These are phyloP conservation scores for Ophiostoma tasmaniense DNA, from an alignment of 2,329 filamentous ascomycete species.

Conservation along the genomic window DNA sequence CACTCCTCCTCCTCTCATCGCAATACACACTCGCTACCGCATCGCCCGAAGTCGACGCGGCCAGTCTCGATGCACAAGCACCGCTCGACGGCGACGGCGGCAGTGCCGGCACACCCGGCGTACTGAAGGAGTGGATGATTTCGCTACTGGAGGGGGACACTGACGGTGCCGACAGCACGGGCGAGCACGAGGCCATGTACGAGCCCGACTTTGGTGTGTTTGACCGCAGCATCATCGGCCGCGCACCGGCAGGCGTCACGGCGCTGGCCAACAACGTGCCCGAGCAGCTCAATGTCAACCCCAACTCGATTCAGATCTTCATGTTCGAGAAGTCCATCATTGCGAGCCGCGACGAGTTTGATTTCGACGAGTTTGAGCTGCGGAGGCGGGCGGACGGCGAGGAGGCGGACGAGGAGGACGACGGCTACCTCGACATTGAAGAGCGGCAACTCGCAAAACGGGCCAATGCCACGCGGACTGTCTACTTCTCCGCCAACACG, in stretches of 20 bases:
- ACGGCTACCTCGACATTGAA: neutral
- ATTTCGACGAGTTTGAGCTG: slow-evolving; percentile 21
- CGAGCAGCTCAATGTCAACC: slow-evolving; percentile 47
- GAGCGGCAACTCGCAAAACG: slow-evolving; percentile 18
- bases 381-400: slow-evolving; percentile 17
- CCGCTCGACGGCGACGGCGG: neutral
- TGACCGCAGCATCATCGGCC: slow-evolving; percentile 54
- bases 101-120: neutral
- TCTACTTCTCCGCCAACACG: slow-evolving; percentile 81
- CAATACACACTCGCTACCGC: slow-evolving; percentile 35
- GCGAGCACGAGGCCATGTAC: slow-evolving; percentile 34
- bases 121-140: neutral
- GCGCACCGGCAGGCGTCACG: slow-evolving; percentile 44
- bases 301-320: slow-evolving; percentile 56
- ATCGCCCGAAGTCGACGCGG: neutral
- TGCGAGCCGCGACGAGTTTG: slow-evolving; percentile 31
- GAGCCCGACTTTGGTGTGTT: slow-evolving; percentile 54
- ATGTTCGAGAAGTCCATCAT: slow-evolving; percentile 51
- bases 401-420: slow-evolving; percentile 20
- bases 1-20: slow-evolving; percentile 47
- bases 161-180: neutral
- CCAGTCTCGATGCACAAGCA: neutral
- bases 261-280: slow-evolving; percentile 57
- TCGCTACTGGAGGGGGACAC: neutral
- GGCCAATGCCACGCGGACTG: slow-evolving; percentile 31